phyloP scores from a whole-genome alignment of 2,329 filamentous ascomycete genomes.

The Pseudogymnoascus sp. region DNA sequence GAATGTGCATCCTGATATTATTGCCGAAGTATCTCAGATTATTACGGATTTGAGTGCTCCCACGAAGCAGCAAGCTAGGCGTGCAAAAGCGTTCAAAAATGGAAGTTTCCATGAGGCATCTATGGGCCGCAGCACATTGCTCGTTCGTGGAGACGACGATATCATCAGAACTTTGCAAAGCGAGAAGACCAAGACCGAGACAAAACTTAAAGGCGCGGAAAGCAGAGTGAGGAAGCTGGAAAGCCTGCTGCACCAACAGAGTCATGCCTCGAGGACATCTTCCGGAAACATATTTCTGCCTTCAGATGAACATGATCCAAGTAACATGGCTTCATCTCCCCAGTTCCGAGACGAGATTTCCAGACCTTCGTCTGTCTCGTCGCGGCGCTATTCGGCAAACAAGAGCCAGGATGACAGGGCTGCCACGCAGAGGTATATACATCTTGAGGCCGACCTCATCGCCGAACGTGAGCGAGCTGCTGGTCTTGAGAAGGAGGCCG shows the following conservation, averaged over 20 bases:
- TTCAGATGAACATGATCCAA: constrained; percentile 39
- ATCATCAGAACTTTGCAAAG: constrained; percentile 67
- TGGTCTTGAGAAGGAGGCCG: constrained; percentile 61
- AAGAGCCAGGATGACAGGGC: constrained; percentile 51
- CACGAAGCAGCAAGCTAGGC: constrained; percentile 76
- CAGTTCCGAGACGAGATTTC: constrained; percentile 37
- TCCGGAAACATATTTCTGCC: constrained; percentile 45
- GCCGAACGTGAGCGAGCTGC: constrained; percentile 61
- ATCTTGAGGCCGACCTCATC: constrained; percentile 69
- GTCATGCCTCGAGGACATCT: constrained; percentile 46
- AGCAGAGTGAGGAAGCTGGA: constrained; percentile 86
- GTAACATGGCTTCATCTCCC: constrained; percentile 21
- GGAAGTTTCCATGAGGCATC: constrained; percentile 89
- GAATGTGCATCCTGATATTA: constrained; percentile 54
- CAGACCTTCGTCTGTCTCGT: constrained; percentile 50
- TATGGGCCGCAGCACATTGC: constrained; percentile 67
- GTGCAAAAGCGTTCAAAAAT: constrained; percentile 90
- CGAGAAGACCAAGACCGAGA: constrained; percentile 68
- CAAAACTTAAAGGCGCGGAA: constrained; percentile 70
- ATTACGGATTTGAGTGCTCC: constrained; percentile 72
- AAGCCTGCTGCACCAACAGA: constrained; percentile 82
- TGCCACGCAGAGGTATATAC: constrained; percentile 51
- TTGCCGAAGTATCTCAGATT: constrained; percentile 65
- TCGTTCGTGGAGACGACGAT: constrained; percentile 83
- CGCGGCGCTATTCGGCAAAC: constrained; percentile 51